Evolutionary conservation across 169 alveolate species (phyloP).

Genomic region (Eimeria brunetti): DNA sequence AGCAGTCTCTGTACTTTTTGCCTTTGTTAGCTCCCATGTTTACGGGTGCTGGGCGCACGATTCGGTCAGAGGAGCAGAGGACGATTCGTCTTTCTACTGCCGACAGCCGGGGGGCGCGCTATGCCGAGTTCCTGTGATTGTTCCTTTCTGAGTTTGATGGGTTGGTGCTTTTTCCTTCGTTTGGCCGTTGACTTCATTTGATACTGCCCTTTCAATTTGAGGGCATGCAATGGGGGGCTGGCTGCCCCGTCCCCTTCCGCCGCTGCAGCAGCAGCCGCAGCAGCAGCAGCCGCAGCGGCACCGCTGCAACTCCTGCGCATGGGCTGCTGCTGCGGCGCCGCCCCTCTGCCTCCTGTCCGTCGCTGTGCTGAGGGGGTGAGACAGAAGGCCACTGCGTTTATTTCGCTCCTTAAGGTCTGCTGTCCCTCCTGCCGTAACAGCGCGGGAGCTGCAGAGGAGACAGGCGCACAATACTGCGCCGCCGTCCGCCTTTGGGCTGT

Average conservation of each 20-base stretch:
- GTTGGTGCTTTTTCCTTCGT: too few species aligned
- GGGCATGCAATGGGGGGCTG: too few species aligned
- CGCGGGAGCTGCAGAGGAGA: not conserved
- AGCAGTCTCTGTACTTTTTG: not conserved
- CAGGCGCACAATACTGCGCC: not conserved
- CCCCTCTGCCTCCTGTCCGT: not conserved
- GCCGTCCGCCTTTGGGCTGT: not conserved
- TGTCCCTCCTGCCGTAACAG: not conserved
- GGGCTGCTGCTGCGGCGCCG: not conserved
- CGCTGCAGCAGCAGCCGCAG: constrained; percentile 8
- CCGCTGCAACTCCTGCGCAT: too few species aligned
- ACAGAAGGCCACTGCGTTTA: not conserved
- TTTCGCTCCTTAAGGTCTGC: not conserved
- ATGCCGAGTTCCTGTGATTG: constrained; percentile 14
- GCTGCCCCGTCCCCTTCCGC: not conserved
- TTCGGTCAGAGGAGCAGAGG: not conserved
- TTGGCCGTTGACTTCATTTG: too few species aligned
- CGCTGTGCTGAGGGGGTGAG: not conserved
- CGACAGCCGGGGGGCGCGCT: not conserved
- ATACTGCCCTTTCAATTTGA: too few species aligned
- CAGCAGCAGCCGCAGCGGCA: not conserved
- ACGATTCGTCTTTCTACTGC: constrained; percentile 28
- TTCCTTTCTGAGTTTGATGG: not conserved
- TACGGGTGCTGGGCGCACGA: not conserved
- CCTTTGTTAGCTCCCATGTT: not conserved